Base-by-base conservation (phyloP, 345 rosid species). In the Brassica rapa region DNA sequence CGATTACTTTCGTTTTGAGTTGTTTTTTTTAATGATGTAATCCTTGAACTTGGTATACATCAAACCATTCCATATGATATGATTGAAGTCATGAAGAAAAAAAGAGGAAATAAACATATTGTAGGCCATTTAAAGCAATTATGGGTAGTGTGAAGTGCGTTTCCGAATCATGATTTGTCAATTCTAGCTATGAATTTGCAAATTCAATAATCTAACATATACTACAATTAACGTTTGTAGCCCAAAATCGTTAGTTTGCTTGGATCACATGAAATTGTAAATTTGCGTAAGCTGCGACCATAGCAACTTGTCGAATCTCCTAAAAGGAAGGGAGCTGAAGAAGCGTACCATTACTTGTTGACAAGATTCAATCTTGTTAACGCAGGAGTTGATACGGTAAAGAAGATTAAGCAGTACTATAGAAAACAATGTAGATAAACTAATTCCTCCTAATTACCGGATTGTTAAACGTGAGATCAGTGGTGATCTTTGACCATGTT, bases 31-130 rank as follows among this genome's bases (percentile, higher is more conserved):
- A 2, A 15, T 53, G 23, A 21, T 53, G 62, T 68, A 32, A 62
- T 69, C 75, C 29, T 49, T 69, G 41, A 62, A 77, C 25, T 33
- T 62, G 57, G 21, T n/a, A 70, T 62, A 14, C 59, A 61, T 46
- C 62, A 3, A 41, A 68, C 37, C 62, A 23, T 32, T 69, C 37
- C 29, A 4, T 49, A 6, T 62, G 5, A 6, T 46, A 5, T 61
- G 2, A 23, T 49, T 62, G 63, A 68, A 62, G 21, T n/a, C 62
- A 14, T 6, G 21, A 19, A 19, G 21, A 57, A 1, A 16, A 5
- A 75, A 75, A 4, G 16, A 62, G 5, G 41, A 62, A 62, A n/a
- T 12, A 59, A 59, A 24, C 63, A 59, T 51, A 6, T 5, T 51
- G 19, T 51, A 51, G 8, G 21, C 57, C 19, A 51, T 15, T n/a